Evolutionary conservation across 345 rosid species (phyloP).

Genomic region (Populus deltoides): DNA sequence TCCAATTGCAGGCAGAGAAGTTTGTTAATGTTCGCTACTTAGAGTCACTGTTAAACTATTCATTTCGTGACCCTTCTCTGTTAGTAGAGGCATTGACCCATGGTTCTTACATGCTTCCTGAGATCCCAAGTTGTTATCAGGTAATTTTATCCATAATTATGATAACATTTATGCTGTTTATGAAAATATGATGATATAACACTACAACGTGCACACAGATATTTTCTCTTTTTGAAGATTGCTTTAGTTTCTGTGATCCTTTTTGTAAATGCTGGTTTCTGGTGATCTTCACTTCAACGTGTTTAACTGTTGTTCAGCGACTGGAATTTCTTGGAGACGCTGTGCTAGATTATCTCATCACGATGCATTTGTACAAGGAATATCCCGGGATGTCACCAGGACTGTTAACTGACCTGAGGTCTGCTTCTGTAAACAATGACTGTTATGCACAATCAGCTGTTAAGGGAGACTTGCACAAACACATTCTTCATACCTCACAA

Average conservation of each 20-base stretch:
- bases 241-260: not conserved
- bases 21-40: conserved; percentile 42
- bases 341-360: conserved; percentile 74
- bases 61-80: conserved; percentile 57
- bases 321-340: conserved; percentile 94
- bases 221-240: not conserved
- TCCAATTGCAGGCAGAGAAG: conserved; percentile 34
- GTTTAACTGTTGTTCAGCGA: conserved; percentile 45
- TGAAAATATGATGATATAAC: not conserved
- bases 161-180: not conserved
- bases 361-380: conserved; percentile 45
- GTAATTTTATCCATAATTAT: conserved; percentile 25
- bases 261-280: not conserved
- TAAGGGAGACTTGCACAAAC: conserved; percentile 57
- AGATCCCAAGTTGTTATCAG: conserved; percentile 89
- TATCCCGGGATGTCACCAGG: conserved; percentile 79
- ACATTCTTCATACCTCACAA: conserved; percentile 67
- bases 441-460: conserved; percentile 64
- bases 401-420: conserved; percentile 77
- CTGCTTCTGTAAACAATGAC: conserved; percentile 91
- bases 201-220: not conserved
- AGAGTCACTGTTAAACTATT: conserved; percentile 56
- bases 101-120: conserved; percentile 90
- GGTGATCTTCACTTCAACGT: not conserved
- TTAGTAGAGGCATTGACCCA: conserved; percentile 91